Conservation (phyloP, 164 flowering plant species). For the Nymphaea thermarum region DNA sequence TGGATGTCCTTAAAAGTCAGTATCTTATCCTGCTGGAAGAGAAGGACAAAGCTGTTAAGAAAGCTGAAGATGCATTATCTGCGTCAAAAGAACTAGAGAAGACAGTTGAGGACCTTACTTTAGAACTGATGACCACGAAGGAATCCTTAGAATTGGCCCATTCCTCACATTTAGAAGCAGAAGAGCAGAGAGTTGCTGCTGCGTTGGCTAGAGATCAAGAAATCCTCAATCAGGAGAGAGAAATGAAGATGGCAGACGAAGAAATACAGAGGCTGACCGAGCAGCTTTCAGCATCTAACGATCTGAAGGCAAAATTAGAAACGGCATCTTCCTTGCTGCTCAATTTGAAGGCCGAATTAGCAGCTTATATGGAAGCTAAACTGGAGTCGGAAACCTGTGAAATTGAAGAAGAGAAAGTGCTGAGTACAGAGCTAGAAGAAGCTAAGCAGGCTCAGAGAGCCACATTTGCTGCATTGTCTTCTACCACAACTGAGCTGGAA, state of each 20-base stretch:
- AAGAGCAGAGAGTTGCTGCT: constrained; percentile 73
- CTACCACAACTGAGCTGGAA: constrained; percentile 62
- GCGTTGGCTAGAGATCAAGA: constrained; percentile 77
- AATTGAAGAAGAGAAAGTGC: constrained; percentile 9
- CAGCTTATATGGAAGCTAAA: constrained; percentile 70
- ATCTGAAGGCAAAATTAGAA: constrained; percentile 51
- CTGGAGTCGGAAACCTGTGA: constrained; percentile 17
- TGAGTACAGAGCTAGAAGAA: constrained; percentile 9
- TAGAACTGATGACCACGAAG: constrained; percentile 65
- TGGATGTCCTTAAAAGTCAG: constrained; percentile 42
- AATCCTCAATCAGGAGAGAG: constrained; percentile 58
- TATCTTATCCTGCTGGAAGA: constrained; percentile 40
- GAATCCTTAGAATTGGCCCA: constrained; percentile 78
- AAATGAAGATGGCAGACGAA: constrained; percentile 69
- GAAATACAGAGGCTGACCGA: constrained; percentile 48
- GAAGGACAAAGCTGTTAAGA: constrained; percentile 41
- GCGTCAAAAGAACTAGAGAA: constrained; percentile 64
- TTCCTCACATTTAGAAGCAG: constrained; percentile 76
- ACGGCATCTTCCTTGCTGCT: constrained; percentile 45
- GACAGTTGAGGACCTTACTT: constrained; percentile 66
- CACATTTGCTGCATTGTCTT: background rate
- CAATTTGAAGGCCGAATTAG: constrained; percentile 59
- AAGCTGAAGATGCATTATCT: constrained; percentile 49
- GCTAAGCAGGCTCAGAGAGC: constrained; percentile 9
- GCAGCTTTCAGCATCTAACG: constrained; percentile 39